phyloP scores from a whole-genome alignment of 2,329 filamentous ascomycete genomes.

The Scedosporium boydii region DNA sequence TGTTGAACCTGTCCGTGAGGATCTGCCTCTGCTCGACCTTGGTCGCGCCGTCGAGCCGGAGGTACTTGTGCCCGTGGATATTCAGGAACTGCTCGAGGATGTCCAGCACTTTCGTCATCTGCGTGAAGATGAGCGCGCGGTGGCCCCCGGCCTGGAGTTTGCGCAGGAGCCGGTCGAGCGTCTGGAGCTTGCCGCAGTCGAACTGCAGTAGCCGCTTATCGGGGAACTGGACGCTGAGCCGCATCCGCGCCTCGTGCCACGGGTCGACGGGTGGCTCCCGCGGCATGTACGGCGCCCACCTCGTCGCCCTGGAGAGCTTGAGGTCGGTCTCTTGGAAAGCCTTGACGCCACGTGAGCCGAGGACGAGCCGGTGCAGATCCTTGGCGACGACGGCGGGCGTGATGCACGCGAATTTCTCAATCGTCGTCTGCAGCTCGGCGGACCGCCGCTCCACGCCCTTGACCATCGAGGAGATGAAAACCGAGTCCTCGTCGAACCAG shows the following conservation, averaged over 20 bases:
- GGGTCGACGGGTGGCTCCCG: constrained; percentile 58
- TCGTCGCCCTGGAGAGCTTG: constrained; percentile 45
- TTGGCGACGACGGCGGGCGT: constrained; percentile 81
- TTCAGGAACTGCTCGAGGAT: constrained; percentile 97
- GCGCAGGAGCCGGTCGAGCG: constrained; percentile 75
- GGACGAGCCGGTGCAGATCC: constrained; percentile 59
- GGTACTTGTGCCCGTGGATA: constrained; percentile 93
- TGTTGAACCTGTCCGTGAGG: constrained; percentile 92
- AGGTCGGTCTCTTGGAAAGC: constrained; percentile 48
- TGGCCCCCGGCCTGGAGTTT: constrained; percentile 83
- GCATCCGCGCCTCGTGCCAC: constrained; percentile 89
- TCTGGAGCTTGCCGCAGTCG: constrained; percentile 93
- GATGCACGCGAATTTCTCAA: constrained; percentile 85
- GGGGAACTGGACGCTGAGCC: constrained; percentile 89
- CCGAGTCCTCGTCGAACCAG: constrained; percentile 67
- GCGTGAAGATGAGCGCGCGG: constrained; percentile 93
- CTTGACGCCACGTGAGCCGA: constrained; percentile 51
- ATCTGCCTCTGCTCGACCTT: constrained; percentile 94
- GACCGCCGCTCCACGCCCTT: constrained; percentile 66
- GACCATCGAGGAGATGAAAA: constrained; percentile 56
- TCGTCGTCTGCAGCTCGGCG: constrained; percentile 59
- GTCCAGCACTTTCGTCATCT: constrained; percentile 98
- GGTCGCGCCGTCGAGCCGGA: constrained; percentile 91
- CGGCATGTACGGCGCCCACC: constrained; percentile 46
- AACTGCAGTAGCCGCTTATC: constrained; percentile 95